A percentile compares a stretch with the other conserved stretches of the same genome.
Conservation (phyloP, 2,329 filamentous ascomycete species). For the Trichocomaceae sp. region DNA sequence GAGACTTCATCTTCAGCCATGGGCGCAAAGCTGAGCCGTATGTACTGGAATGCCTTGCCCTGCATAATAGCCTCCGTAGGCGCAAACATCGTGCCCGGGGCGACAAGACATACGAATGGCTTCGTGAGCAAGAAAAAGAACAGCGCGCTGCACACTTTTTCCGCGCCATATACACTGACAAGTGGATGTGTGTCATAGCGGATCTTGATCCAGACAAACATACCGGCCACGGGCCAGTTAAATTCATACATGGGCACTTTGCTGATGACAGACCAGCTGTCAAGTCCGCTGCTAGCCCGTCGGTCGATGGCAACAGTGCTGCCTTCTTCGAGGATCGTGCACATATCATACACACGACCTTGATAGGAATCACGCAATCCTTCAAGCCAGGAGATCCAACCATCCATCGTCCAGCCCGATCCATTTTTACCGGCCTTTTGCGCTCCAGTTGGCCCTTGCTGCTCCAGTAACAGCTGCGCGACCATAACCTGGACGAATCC, state of each 20-base stretch:
- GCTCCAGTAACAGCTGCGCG: slow-evolving; percentile 68
- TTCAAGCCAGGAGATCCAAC: slow-evolving; percentile 87
- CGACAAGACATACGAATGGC: slow-evolving; percentile 63
- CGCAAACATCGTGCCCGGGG: slow-evolving; percentile 68
- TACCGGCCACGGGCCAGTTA: slow-evolving; percentile 73
- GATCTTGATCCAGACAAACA: slow-evolving; percentile 82
- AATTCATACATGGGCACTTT: slow-evolving; percentile 71
- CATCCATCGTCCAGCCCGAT: slow-evolving; percentile 68
- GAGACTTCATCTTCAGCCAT: slow-evolving; percentile 65
- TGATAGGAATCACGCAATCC: slow-evolving; percentile 80
- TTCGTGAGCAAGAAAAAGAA: slow-evolving; percentile 65
- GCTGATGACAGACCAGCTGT: slow-evolving; percentile 68
- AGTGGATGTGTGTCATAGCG: slow-evolving; percentile 69
- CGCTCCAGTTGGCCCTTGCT: slow-evolving; percentile 46
- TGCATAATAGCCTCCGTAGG: slow-evolving; percentile 59
- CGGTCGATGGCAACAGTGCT: slow-evolving; percentile 57
- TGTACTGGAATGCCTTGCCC: slow-evolving; percentile 61
- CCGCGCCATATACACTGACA: slow-evolving; percentile 47
- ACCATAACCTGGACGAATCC: slow-evolving; percentile 85
- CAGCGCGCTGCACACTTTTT: slow-evolving; percentile 57
- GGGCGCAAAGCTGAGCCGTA: slow-evolving; percentile 77
- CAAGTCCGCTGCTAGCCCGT: slow-evolving; percentile 32
- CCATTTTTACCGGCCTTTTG: slow-evolving; percentile 42
- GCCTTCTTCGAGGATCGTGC: slow-evolving; percentile 62
- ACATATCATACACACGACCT: slow-evolving; percentile 76